phyloP scores from a whole-genome alignment of 2,329 filamentous ascomycete genomes.

The Penicillium frequentans region DNA sequence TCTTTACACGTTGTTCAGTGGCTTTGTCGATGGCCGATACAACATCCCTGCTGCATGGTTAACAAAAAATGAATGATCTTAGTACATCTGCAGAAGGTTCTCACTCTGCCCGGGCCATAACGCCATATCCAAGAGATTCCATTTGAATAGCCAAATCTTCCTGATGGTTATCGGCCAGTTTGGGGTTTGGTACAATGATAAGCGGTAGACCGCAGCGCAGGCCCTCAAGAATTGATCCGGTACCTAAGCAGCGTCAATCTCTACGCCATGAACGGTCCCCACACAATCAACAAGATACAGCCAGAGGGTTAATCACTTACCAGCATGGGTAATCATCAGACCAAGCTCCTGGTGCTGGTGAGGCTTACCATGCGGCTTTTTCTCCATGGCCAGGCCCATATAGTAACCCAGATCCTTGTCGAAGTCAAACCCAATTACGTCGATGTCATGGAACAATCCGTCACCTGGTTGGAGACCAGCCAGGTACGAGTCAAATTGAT shows the following conservation, averaged over 20 bases:
- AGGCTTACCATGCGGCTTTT: conserved; percentile 32
- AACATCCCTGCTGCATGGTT: neutral
- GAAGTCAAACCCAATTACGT: conserved; percentile 66
- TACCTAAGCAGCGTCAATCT: conserved; percentile 57
- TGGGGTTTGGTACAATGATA: conserved; percentile 85
- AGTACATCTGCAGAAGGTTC: conserved; percentile 21
- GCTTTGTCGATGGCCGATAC: neutral
- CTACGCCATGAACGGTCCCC: conserved; percentile 8
- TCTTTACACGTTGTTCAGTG: neutral
- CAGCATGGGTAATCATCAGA: conserved; percentile 84
- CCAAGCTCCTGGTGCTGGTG: conserved; percentile 53
- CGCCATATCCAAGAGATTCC: conserved; percentile 70
- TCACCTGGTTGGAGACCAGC: conserved; percentile 24
- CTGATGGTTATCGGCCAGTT: conserved; percentile 87
- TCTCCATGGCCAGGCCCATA: conserved; percentile 55
- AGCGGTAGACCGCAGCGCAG: conserved; percentile 72
- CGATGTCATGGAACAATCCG: conserved; percentile 41
- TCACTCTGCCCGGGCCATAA: conserved; percentile 69
- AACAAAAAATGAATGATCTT: neutral
- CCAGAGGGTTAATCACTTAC: conserved; percentile 46
- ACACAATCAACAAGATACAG: neutral
- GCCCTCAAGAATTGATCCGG: conserved; percentile 84
- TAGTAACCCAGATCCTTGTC: conserved; percentile 60
- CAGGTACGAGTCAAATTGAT: conserved; percentile 50
- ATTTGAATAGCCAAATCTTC: conserved; percentile 79